These are phyloP conservation scores for Russula brevipes DNA, from an alignment of 768 basidiomycete genomes.

Conservation along the genomic window DNA sequence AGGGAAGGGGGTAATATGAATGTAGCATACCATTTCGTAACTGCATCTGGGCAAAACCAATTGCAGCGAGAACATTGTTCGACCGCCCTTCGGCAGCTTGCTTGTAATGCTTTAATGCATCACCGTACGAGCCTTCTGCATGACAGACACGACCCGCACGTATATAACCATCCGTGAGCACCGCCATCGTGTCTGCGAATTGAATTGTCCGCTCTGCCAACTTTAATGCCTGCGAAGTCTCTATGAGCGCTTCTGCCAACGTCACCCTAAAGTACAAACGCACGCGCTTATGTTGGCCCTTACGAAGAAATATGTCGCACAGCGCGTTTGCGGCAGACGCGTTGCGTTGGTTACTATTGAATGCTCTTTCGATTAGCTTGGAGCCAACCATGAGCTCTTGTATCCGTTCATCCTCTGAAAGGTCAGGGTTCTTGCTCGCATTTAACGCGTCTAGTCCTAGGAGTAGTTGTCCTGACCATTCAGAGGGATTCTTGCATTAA, in stretches of 20 bases:
- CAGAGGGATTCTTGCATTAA: slow-evolving; percentile 57
- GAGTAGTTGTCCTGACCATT: slow-evolving; percentile 76
- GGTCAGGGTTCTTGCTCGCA: slow-evolving; percentile 66
- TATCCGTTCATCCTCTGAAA: slow-evolving; percentile 57
- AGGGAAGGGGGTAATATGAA: background rate
- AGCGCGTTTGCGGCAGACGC: slow-evolving; percentile 81
- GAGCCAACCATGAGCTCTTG: slow-evolving; percentile 60
- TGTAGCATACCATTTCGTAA: slow-evolving; percentile 63
- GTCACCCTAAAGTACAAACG: slow-evolving; percentile 20
- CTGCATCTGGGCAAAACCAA: slow-evolving; percentile 85
- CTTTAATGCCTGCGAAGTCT: slow-evolving; percentile 64
- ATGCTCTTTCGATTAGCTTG: slow-evolving; percentile 68
- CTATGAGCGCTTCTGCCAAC: background rate
- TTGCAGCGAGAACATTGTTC: slow-evolving; percentile 70
- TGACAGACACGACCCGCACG: slow-evolving; percentile 79
- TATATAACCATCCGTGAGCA: slow-evolving; percentile 83
- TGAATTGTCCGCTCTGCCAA: slow-evolving; percentile 92
- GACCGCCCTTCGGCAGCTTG: slow-evolving; percentile 62
- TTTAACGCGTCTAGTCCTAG: slow-evolving; percentile 87
- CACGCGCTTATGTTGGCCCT: slow-evolving; percentile 59
- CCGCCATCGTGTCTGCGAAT: slow-evolving; percentile 81
- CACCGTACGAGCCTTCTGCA: slow-evolving; percentile 54
- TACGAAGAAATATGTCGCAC: slow-evolving; percentile 72
- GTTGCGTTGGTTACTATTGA: slow-evolving; percentile 71
- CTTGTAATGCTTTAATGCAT: slow-evolving; percentile 69